Evolutionary conservation across 2,329 filamentous ascomycete species (phyloP), one percentile per base, ranked within the genome.

Genomic region (Monosporascus sp.): DNA sequence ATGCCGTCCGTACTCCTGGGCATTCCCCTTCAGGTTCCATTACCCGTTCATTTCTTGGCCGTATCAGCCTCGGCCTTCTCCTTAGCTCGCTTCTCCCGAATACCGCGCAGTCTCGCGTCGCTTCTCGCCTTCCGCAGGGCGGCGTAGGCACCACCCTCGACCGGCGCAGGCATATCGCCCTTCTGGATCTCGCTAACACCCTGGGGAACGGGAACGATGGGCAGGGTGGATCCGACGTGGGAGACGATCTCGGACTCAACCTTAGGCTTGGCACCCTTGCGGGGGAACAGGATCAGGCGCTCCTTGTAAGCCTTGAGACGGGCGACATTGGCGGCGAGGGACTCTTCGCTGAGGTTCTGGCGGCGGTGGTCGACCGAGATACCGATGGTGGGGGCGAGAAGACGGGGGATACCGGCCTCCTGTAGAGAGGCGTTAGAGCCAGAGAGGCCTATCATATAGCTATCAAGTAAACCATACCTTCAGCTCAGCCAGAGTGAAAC

Each of bases 251-350:
- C 77, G 73, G 84, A 84, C 68, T 86, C 70, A 78, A 94, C 88
- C 90, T 96, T 97, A 80, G 87, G 85, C 80, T 94, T 86, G 79
- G 92, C 92, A 74, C 85, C 85, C 79, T 90, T 91, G 84, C 91
- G 91, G 74, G 94, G 94, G 85, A 99, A 97, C 74, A 99, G 85
- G 76, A 99, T 96, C 72, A 99, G 82, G 73, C 91, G 91, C 73
- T 88, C 85, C 82, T 88, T 89, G 91, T 96, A 99, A 75, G 91
- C 91, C 86, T 97, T 92, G 74, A 99, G 91, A 73, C 94, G 94
- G 77, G 89, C 89, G 69, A 99, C 93, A 80, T 99, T 99, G 83
- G 84, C 83, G 76, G 90, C 84, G 70, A 97, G 87, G 65, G 88
- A 89, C 85, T 97, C 94, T 82, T 95, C 90, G 72, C 88, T 94